Conservation (phyloP, 257 asterid species). For the Salvia hispanica region DNA sequence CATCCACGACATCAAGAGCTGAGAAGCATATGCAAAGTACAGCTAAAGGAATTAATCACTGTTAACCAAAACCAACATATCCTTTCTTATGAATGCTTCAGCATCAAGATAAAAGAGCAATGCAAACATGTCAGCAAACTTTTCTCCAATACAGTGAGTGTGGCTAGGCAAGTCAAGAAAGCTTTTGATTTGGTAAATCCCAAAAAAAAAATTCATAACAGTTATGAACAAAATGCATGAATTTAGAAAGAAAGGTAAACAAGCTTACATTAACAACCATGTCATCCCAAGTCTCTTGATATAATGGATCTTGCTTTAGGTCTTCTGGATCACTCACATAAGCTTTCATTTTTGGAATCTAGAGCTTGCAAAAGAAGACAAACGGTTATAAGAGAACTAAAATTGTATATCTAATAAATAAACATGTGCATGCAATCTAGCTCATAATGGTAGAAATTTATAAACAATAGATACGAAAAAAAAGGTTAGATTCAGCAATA, state of each 20-base stretch:
- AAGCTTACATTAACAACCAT: slow-evolving; percentile 84
- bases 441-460: background rate
- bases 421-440: slow-evolving; percentile 1
- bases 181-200: background rate
- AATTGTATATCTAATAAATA: slow-evolving; percentile 18
- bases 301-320: slow-evolving; percentile 83
- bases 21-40: background rate
- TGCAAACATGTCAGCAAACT: too few relatives aligned
- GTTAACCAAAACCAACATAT: background rate
- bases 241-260: slow-evolving; percentile 13
- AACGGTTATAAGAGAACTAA: slow-evolving; percentile 51
- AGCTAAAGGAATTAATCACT: slow-evolving; percentile 22
- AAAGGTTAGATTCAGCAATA: background rate
- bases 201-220: background rate
- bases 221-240: slow-evolving; percentile 15
- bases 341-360: slow-evolving; percentile 99
- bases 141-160: too few relatives aligned
- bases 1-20: background rate
- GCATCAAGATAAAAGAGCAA: slow-evolving; percentile 23
- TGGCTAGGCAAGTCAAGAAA: too few relatives aligned
- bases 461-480: background rate
- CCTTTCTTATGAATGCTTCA: background rate
- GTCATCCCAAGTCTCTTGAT: slow-evolving; percentile 99
- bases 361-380: slow-evolving; percentile 84
- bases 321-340: slow-evolving; percentile 97